A percentile compares a stretch with the other conserved stretches of the same genome.
Conservation (phyloP, 108 stramenopile genomes). For the Cafeteria roenbergensis region DNA sequence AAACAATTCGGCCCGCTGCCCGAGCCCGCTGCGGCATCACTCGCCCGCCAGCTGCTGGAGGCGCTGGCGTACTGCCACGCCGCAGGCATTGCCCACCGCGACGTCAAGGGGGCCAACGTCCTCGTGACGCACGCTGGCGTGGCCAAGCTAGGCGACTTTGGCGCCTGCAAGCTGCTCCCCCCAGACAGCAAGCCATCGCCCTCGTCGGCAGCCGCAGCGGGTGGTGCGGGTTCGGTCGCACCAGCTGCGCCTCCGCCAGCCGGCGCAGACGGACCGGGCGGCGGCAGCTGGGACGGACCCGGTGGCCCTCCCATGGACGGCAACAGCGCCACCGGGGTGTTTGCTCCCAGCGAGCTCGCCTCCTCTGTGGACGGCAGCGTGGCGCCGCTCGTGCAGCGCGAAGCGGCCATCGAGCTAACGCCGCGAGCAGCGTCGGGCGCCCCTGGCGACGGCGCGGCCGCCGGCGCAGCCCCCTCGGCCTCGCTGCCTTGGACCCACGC, state of each 20-base stretch:
- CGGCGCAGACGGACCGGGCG: neutral
- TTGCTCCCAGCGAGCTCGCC: too few species aligned
- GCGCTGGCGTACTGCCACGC: constrained; percentile 7
- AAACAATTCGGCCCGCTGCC: neutral
- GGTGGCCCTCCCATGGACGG: too few species aligned
- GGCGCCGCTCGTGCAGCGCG: too few species aligned
- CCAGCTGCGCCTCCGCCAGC: neutral
- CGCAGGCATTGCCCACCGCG: constrained; percentile 20
- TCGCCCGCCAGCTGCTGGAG: neutral
- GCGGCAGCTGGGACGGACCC: too few species aligned
- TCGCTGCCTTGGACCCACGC: neutral
- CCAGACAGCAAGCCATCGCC: neutral
- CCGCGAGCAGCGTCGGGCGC: too few species aligned
- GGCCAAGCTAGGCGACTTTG: constrained; percentile 49
- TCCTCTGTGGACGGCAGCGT: too few species aligned
- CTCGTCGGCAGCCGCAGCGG: neutral
- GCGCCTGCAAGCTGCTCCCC: constrained; percentile 35
- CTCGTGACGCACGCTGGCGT: constrained; percentile 36
- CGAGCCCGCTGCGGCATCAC: neutral
- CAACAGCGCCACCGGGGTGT: too few species aligned
- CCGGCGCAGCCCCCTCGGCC: neutral
- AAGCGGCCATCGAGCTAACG: too few species aligned
- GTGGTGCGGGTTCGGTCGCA: neutral
- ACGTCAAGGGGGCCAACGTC: constrained; percentile 50
- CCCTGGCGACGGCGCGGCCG: too few species aligned